Conservation (phyloP, 148 eudicot genomes). For the Amaranthus cruentus region DNA sequence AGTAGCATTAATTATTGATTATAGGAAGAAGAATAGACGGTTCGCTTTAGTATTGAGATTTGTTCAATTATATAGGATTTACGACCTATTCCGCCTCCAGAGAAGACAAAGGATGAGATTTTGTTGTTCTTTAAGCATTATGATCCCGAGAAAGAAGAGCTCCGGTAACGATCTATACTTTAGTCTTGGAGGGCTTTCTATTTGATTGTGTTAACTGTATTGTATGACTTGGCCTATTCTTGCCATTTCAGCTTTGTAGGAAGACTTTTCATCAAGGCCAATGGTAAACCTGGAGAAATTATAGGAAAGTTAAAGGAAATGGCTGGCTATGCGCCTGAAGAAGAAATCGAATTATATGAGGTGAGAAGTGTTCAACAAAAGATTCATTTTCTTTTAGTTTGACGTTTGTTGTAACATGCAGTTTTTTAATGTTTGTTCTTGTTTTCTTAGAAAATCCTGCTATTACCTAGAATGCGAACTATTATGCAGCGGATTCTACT, state of each 20-base stretch:
- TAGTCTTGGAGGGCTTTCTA: background rate
- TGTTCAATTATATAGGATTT: conserved; percentile 40
- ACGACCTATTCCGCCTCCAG: conserved; percentile 64
- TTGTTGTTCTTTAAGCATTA: conserved; percentile 78
- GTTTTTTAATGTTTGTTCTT: background rate
- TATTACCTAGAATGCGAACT: background rate
- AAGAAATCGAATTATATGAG: conserved; percentile 70
- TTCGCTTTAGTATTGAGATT: background rate
- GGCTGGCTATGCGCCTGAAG: conserved; percentile 55
- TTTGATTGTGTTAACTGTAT: background rate
- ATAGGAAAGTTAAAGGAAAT: conserved; percentile 53
- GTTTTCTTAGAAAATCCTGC: background rate
- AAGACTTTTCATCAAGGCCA: conserved; percentile 55
- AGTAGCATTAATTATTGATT: background rate
- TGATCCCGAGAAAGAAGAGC: conserved; percentile 76
- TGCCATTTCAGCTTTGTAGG: conserved; percentile 49
- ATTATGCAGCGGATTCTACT: too few relatives aligned
- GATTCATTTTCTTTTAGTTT: background rate
- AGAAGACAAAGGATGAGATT: conserved; percentile 71
- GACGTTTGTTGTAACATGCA: background rate
- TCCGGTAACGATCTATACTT: conserved; percentile 38
- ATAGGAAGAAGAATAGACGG: background rate
- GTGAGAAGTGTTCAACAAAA: conserved; percentile 24
- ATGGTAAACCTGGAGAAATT: conserved; percentile 58
- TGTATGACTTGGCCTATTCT: background rate